Evolutionary conservation across 2,329 filamentous ascomycete genomes (phyloP).

Genomic region (Neoscytalidium dimidiatum): DNA sequence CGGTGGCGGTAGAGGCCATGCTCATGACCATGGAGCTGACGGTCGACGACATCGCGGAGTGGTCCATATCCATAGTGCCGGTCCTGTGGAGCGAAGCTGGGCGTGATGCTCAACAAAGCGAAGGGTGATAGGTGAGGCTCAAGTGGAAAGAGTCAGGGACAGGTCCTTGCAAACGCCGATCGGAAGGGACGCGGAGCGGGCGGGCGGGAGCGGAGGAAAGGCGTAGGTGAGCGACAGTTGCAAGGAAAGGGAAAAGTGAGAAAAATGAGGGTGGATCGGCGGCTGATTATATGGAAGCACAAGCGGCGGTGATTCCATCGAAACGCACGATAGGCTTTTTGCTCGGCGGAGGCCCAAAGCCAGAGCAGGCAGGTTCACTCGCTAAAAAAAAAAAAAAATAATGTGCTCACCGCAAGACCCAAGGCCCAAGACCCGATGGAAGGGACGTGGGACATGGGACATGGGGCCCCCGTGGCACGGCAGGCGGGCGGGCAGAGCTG

Average conservation of each 20-base stretch:
- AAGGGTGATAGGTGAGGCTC: neutral
- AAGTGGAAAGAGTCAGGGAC: neutral
- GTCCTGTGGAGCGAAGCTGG: neutral
- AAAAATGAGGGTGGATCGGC: neutral
- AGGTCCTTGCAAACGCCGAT: neutral
- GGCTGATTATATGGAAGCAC: neutral
- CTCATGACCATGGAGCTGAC: conserved; percentile 2
- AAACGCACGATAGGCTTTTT: neutral
- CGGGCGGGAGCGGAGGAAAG: neutral
- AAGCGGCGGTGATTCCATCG: neutral
- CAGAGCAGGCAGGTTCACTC: neutral
- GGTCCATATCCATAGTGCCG: conserved; percentile 10
- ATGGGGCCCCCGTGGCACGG: neutral
- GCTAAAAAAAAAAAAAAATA: neutral
- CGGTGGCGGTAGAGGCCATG: neutral
- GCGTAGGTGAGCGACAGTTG: neutral
- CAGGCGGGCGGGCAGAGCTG: neutral
- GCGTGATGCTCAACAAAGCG: neutral
- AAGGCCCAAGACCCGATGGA: neutral
- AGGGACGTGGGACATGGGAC: too few species aligned
- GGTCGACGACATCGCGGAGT: conserved; percentile 1
- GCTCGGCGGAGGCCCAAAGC: neutral
- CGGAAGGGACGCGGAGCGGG: neutral
- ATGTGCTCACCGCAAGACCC: conserved; percentile 8
- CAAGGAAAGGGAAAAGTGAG: neutral